These are phyloP conservation scores for Chlamydomonas schloesseri DNA, from an alignment of 139 green algal genomes.

Conservation along the genomic window DNA sequence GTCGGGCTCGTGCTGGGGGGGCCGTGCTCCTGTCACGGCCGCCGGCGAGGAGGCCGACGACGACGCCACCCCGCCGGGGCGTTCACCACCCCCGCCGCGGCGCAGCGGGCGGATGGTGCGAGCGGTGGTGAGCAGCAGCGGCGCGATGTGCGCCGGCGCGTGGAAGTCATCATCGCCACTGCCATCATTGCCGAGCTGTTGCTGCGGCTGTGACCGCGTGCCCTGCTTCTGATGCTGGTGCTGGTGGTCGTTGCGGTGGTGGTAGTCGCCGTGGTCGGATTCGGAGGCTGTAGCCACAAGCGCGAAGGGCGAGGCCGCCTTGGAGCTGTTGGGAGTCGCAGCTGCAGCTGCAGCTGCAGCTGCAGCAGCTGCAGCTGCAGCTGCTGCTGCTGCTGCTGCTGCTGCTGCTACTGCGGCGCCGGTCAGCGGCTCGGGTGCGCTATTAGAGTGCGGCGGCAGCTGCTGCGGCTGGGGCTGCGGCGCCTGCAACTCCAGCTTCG, in stretches of 20 bases:
- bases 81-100: neutral
- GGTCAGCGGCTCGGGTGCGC: too few relatives aligned
- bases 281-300: neutral
- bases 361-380: neutral
- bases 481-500: too few relatives aligned
- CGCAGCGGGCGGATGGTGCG: constrained; percentile 13
- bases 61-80: too few relatives aligned
- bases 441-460: too few relatives aligned
- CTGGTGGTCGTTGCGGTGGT: too few relatives aligned
- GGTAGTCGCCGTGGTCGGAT: too few relatives aligned
- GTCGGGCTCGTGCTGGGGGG: too few relatives aligned
- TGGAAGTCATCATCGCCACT: constrained; percentile 36
- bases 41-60: neutral
- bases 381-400: neutral
- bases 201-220: neutral
- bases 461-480: too few relatives aligned
- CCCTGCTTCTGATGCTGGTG: neutral
- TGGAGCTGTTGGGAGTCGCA: too few relatives aligned
- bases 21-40: too few relatives aligned
- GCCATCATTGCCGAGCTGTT: neutral
- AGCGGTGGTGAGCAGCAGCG: constrained; percentile 30
- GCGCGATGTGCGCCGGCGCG: constrained; percentile 20
- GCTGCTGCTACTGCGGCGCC: too few relatives aligned
- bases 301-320: too few relatives aligned
- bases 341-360: neutral